Evolutionary conservation across 129 eudicot genomes (phyloP).

Genomic region (Logfia minima): DNA sequence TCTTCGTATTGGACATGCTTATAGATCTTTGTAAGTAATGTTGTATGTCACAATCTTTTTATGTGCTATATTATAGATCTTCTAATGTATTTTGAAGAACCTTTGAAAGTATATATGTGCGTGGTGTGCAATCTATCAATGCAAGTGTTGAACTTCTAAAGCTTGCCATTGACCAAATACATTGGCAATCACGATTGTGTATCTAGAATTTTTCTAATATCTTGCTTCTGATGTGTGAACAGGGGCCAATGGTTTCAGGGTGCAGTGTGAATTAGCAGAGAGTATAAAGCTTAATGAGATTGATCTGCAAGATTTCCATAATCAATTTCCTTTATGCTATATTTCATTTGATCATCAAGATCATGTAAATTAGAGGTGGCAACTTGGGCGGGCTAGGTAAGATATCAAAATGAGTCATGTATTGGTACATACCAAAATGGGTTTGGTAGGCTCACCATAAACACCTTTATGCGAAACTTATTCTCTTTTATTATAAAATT

Average conservation of each 20-base stretch:
- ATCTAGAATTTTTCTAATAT: neutral
- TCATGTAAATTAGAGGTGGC: slow-evolving; percentile 2
- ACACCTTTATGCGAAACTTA: neutral
- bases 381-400: neutral
- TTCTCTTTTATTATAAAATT: neutral
- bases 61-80: slow-evolving; percentile 44
- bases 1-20: neutral
- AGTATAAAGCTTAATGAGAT: slow-evolving; percentile 87
- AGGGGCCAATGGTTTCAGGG: slow-evolving; percentile 93
- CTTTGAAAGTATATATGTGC: slow-evolving; percentile 88
- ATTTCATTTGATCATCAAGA: neutral
- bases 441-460: too few species aligned
- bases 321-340: slow-evolving; percentile 5
- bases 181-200: neutral
- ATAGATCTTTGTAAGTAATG: neutral
- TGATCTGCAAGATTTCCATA: slow-evolving; percentile 61
- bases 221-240: slow-evolving; percentile 24
- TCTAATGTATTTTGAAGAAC: slow-evolving; percentile 94
- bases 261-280: slow-evolving; percentile 85
- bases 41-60: neutral
- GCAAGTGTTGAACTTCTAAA: slow-evolving; percentile 34
- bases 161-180: slow-evolving; percentile 13
- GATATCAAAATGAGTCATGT: neutral
- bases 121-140: slow-evolving; percentile 94
- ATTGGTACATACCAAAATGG: too few species aligned